phyloP scores from a whole-genome alignment of 177 flowering plant genomes.

The Vitis hybrid region DNA sequence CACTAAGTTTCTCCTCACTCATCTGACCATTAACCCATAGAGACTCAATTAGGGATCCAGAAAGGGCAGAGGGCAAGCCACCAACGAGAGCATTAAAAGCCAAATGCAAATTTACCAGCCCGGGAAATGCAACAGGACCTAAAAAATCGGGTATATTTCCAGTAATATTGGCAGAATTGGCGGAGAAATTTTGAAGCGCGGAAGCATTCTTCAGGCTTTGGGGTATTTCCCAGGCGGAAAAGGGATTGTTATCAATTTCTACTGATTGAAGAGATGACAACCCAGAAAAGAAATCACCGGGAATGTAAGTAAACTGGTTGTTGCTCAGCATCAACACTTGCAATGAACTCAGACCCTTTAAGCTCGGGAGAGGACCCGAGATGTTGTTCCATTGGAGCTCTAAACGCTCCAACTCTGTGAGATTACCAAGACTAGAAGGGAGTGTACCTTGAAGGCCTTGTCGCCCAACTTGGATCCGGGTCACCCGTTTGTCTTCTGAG shows the following conservation, averaged over 20 bases:
- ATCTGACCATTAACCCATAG: constrained; percentile 70
- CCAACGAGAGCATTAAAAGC: constrained; percentile 54
- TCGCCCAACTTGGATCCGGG: constrained; percentile 72
- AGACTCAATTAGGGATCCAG: constrained; percentile 56
- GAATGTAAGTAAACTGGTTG: constrained; percentile 52
- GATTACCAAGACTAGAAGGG: constrained; percentile 36
- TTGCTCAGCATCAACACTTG: constrained; percentile 54
- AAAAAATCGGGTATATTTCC: constrained; percentile 52
- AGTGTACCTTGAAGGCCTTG: constrained; percentile 52
- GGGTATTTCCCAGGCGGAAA: constrained; percentile 58
- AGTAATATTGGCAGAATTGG: constrained; percentile 51
- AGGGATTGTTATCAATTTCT: constrained; percentile 61
- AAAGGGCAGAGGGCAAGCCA: constrained; percentile 41
- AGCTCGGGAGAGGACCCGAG: constrained; percentile 57
- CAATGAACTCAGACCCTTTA: constrained; percentile 46
- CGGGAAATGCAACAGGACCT: constrained; percentile 50
- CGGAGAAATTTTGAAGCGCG: constrained; percentile 64
- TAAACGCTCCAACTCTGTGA: constrained; percentile 46
- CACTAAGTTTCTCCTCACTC: constrained; percentile 32
- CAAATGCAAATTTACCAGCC: constrained; percentile 45
- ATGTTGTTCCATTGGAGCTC: constrained; percentile 64
- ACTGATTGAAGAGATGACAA: constrained; percentile 46
- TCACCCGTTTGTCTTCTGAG: constrained; percentile 42
- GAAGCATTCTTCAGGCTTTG: constrained; percentile 43
- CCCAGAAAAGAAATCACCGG: constrained; percentile 53